Percentiles rank a stretch among this genome's conserved stretches.
Evolutionary conservation across 2,329 filamentous ascomycete genomes (phyloP).

Genomic region (Colletotrichum phormii): DNA sequence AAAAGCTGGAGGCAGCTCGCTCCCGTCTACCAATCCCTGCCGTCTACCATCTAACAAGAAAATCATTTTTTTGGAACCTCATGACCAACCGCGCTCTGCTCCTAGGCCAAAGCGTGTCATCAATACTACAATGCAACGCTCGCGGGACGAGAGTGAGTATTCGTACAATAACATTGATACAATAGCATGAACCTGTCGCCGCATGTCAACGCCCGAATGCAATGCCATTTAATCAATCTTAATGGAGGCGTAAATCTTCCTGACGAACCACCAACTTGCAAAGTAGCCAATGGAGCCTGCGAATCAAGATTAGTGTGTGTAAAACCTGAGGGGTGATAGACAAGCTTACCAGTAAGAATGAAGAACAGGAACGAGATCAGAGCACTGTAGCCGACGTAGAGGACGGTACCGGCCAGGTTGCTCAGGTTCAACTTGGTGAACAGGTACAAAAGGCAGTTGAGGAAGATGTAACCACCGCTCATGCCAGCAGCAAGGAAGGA

Average conservation of each 20-base stretch:
- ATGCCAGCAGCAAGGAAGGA: slow-evolving; percentile 92
- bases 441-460: slow-evolving; percentile 92
- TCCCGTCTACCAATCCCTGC: slow-evolving; percentile 14
- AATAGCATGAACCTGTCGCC: slow-evolving; percentile 7
- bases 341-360: slow-evolving; percentile 87
- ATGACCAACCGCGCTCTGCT: slow-evolving; percentile 9
- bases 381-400: slow-evolving; percentile 94
- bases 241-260: slow-evolving; percentile 96
- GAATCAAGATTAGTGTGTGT: slow-evolving; percentile 3
- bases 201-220: slow-evolving; percentile 5
- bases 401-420: slow-evolving; percentile 84
- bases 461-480: slow-evolving; percentile 90
- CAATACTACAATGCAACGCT: slow-evolving; percentile 12
- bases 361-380: slow-evolving; percentile 93
- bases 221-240: slow-evolving; percentile 82
- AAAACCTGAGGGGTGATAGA: neutral
- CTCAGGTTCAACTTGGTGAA: slow-evolving; percentile 87
- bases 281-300: slow-evolving; percentile 95
- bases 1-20: neutral
- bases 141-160: neutral
- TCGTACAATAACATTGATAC: slow-evolving; percentile 29
- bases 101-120: neutral
- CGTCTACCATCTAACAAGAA: slow-evolving; percentile 26
- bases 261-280: slow-evolving; percentile 92
- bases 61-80: neutral